Evolutionary conservation across 306 rosid genomes (phyloP).

Genomic region (Hippophae tibetana): DNA sequence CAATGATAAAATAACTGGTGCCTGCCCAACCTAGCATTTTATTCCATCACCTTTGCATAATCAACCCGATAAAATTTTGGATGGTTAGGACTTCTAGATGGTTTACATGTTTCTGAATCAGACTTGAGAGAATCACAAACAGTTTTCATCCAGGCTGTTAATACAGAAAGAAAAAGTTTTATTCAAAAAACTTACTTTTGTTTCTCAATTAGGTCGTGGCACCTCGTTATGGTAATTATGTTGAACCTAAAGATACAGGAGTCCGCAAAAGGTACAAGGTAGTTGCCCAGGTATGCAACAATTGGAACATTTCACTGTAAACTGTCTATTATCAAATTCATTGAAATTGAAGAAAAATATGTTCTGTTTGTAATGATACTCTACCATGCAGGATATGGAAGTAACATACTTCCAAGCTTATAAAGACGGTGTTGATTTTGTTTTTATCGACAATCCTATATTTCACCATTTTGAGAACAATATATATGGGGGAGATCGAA

Average conservation of each 20-base stretch:
- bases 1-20: no score
- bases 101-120: neutral
- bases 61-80: neutral
- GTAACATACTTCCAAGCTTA: constrained; percentile 62
- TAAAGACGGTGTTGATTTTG: constrained; percentile 84
- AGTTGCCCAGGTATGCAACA: constrained; percentile 61
- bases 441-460: constrained; percentile 53
- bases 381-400: constrained; percentile 66
- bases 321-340: constrained; percentile 9
- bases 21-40: no score
- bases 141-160: neutral
- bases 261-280: constrained; percentile 57
- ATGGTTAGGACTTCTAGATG: neutral
- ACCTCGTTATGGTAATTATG: constrained; percentile 63
- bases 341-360: constrained; percentile 2
- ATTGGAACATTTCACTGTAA: constrained; percentile 14
- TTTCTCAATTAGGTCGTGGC: constrained; percentile 52
- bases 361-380: constrained; percentile 1
- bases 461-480: constrained; percentile 44
- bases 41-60: neutral
- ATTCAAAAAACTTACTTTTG: constrained; percentile 9
- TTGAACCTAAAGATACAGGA: constrained; percentile 52
- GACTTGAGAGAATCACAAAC: neutral
- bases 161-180: neutral
- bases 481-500: constrained; percentile 70